Evolutionary conservation across 2,329 filamentous ascomycete species (phyloP).

Genomic region (Furcasterigmium furcatum): DNA sequence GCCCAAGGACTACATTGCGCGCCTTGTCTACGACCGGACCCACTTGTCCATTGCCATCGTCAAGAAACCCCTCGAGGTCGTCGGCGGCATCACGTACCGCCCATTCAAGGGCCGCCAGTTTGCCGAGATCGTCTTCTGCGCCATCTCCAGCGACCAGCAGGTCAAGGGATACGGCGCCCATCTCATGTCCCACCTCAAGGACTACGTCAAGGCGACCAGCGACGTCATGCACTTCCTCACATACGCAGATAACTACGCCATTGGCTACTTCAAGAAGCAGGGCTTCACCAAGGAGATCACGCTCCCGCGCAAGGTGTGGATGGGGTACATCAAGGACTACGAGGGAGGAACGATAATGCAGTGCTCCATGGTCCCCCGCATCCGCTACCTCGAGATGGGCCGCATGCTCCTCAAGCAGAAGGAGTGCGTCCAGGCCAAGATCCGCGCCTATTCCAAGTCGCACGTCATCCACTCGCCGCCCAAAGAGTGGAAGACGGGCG

Average conservation of each 20-base stretch:
- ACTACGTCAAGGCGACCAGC: constrained; percentile 96
- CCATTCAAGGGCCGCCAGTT: constrained; percentile 91
- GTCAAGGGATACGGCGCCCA: constrained; percentile 98
- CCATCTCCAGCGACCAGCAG: constrained; percentile 95
- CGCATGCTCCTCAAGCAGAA: constrained; percentile 98
- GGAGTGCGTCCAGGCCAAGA: constrained; percentile 91
- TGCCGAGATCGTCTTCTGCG: constrained; percentile 98
- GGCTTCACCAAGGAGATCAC: constrained; percentile 99
- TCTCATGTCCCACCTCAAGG: constrained; percentile 95
- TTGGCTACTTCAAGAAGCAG: constrained; percentile 98
- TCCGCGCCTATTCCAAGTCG: constrained; percentile 83
- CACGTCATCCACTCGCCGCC: constrained; percentile 86
- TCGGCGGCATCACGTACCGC: constrained; percentile 93
- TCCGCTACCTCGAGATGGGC: constrained; percentile 88
- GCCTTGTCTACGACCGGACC: constrained; percentile 94
- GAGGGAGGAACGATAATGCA: constrained; percentile 99
- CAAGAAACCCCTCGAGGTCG: constrained; percentile 93
- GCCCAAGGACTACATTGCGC: constrained; percentile 98
- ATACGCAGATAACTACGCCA: constrained; percentile 98
- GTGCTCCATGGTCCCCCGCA: constrained; percentile 92
- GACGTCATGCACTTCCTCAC: constrained; percentile 98
- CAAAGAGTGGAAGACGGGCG: constrained; percentile 78
- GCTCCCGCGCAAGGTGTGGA: constrained; percentile 85
- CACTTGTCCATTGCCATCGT: constrained; percentile 96
- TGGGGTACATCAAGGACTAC: constrained; percentile 99